Conservation (phyloP, 2,329 filamentous ascomycete genomes). For the Neonectria faginata region DNA sequence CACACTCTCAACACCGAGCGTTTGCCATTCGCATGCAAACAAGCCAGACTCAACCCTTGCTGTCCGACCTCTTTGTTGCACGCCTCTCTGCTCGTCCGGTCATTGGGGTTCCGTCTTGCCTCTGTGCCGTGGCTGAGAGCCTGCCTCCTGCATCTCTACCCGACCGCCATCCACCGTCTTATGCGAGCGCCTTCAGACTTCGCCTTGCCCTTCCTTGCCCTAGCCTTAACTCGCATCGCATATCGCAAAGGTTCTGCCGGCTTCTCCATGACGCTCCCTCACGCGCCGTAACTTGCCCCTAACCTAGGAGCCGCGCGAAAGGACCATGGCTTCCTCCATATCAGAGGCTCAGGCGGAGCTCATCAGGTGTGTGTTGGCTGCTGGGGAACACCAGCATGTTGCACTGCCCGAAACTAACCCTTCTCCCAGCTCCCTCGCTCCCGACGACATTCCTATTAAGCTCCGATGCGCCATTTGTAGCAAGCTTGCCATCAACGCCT, state of each 20-base stretch:
- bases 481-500: conserved; percentile 89
- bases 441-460: conserved; percentile 94
- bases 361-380: conserved; percentile 59
- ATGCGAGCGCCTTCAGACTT: conserved; percentile 22
- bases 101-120: conserved; percentile 19
- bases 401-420: conserved; percentile 26
- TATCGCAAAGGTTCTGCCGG: conserved; percentile 16
- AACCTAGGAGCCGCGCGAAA: conserved; percentile 33
- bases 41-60: conserved; percentile 34
- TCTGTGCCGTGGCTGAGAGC: conserved; percentile 29
- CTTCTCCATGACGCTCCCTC: conserved; percentile 43
- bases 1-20: conserved; percentile 31
- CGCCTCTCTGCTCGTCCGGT: conserved; percentile 11
- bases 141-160: conserved; percentile 20
- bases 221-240: conserved; percentile 22
- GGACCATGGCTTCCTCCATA: conserved; percentile 53
- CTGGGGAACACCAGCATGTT: conserved; percentile 9
- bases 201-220: conserved; percentile 16
- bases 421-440: conserved; percentile 75
- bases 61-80: conserved; percentile 29
- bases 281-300: conserved; percentile 36
- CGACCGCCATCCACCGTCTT: conserved; percentile 10
- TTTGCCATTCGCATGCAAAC: conserved; percentile 38
- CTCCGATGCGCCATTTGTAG: conserved; percentile 94
- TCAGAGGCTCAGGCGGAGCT: conserved; percentile 68